phyloP scores from a whole-genome alignment of 441 rosid species.

The Adansonia rubrostipa region DNA sequence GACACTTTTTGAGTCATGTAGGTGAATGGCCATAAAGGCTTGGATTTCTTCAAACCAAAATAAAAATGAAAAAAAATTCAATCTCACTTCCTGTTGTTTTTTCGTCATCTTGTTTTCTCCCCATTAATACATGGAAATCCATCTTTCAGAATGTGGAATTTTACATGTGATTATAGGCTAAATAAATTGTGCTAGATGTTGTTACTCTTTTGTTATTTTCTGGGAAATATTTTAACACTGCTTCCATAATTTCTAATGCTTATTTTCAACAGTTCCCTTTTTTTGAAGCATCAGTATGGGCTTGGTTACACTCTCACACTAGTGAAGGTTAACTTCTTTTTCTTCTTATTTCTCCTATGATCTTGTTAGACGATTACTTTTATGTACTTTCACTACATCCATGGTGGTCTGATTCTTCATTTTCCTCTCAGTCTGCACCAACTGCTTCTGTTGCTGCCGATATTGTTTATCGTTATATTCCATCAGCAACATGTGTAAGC shows the following conservation, averaged over 20 bases:
- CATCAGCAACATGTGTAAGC: conserved; percentile 94
- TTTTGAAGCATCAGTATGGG: conserved; percentile 95
- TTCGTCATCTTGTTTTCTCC: background rate
- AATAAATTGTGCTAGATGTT: background rate
- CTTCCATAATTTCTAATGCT: conserved; percentile 33
- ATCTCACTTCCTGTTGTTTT: background rate
- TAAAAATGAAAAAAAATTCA: background rate
- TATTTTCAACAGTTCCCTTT: conserved; percentile 75
- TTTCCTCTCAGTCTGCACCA: conserved; percentile 77
- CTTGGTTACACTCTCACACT: conserved; percentile 97
- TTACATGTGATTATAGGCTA: background rate
- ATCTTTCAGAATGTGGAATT: conserved; percentile 8
- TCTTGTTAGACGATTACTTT: conserved; percentile 1
- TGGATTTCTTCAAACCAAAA: background rate
- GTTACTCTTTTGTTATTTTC: background rate
- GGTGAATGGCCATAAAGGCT: background rate
- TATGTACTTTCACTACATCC: conserved; percentile 23
- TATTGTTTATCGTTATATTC: conserved; percentile 84
- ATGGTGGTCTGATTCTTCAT: conserved; percentile 34
- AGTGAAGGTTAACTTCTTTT: conserved; percentile 67
- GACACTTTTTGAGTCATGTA: background rate
- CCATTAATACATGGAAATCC: background rate
- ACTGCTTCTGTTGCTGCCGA: conserved; percentile 75
- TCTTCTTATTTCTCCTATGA: background rate
- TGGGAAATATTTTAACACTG: conserved; percentile 22